Percentiles rank a stretch among this genome's conserved stretches.
These are phyloP conservation scores for Rhodotorula kratochvilovae DNA, from an alignment of 768 basidiomycete genomes.

Conservation along the genomic window DNA sequence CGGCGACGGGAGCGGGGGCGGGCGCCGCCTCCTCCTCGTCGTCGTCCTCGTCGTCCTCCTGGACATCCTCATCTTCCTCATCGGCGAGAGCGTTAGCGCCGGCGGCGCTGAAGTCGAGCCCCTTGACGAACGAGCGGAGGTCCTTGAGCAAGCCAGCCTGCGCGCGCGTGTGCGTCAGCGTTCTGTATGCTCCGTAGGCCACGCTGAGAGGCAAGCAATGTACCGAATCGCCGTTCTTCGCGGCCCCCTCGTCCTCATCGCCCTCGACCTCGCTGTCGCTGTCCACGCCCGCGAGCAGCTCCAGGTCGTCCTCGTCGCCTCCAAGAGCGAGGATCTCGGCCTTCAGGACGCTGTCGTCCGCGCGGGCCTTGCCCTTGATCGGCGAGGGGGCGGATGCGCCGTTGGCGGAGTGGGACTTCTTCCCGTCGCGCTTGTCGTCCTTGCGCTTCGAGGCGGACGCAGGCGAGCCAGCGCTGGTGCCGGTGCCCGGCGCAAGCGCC, in stretches of 20 bases:
- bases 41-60: slow-evolving; percentile 36
- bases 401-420: background rate
- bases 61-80: slow-evolving; percentile 40
- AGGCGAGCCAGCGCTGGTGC: background rate
- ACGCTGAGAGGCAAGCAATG: background rate
- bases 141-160: slow-evolving; percentile 53
- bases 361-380: background rate
- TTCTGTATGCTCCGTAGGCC: too few species aligned
- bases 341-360: slow-evolving; percentile 22
- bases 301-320: slow-evolving; percentile 54
- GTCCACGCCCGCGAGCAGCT: slow-evolving; percentile 52
- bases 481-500: slow-evolving; percentile 3
- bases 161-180: background rate
- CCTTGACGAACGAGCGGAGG: slow-evolving; percentile 54
- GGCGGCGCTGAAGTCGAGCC: slow-evolving; percentile 43
- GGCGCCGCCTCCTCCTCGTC: slow-evolving; percentile 24
- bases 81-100: slow-evolving; percentile 34
- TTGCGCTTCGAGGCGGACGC: background rate
- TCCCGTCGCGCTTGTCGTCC: background rate
- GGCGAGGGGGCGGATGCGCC: background rate
- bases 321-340: slow-evolving; percentile 52
- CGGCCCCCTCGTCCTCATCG: slow-evolving; percentile 35
- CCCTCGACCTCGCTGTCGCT: slow-evolving; percentile 44
- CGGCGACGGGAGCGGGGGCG: slow-evolving; percentile 28
- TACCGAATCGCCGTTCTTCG: background rate